Base-by-base conservation (phyloP, 73 alveolate species). In the Paramecium tetraurelia region DNA sequence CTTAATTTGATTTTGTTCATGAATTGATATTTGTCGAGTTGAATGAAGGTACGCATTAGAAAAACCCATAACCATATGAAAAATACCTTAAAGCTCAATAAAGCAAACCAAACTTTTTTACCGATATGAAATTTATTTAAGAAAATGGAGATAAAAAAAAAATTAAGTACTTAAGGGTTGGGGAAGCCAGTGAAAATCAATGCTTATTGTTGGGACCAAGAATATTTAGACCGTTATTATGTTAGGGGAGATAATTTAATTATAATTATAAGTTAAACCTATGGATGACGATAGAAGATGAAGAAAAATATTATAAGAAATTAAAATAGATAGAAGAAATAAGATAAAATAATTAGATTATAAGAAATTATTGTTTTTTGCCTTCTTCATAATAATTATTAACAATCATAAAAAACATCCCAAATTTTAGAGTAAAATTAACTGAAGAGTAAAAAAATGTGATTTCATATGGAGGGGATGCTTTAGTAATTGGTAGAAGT, bases 401-500 rank as follows among this genome's bases (percentile, higher is more conserved):
- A 18, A 75, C 85, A 29, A n/a, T 93, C 1, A 43, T 93, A 24
- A 21, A 76, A 44, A 93, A 38, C 5, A 92, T 93, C 4, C 96
- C 96, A 9, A 93, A 93, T 41, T 93, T 93, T 24, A 89, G 85
- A 57, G 75, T 93, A 21, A 93, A 92, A 58, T 69, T 93, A 85
- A 93, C 96, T 5, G 40, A 92, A 14, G 92, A 96, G 72, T 89
- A 96, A 90, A 59, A 88, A 59, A 83, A 92, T 31, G 59, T 95
- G 84, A 88, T 96, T 16, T 92, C 95, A 2, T 46, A 95, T 36
- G 85, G 89, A 10, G 95, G 94, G 4, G 96, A 96, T 72, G 92
- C 92, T 9, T 92, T 97, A 3, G 96, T 94, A 29, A 85, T 97
- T 6, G 99, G 99, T 7, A 94, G 99, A 72, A 95, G 98, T 31